These are phyloP conservation scores for Circinella minor DNA, from an alignment of 371 early-diverging fungal species.

Conservation along the genomic window DNA sequence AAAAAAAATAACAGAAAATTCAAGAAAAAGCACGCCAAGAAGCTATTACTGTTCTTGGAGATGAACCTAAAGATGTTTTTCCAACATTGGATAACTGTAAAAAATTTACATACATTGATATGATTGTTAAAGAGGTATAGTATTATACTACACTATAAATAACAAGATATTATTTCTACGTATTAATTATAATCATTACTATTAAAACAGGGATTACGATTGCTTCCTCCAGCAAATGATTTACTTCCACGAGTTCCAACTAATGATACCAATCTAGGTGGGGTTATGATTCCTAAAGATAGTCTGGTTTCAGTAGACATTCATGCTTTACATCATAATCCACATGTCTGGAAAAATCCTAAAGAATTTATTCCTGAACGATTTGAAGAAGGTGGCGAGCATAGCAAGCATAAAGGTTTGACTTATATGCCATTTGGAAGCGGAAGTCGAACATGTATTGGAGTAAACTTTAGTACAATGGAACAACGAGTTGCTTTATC, in stretches of 20 bases:
- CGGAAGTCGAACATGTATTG: constrained; percentile 2
- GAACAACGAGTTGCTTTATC: constrained; percentile 12
- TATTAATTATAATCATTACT: too few species aligned
- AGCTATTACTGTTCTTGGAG: constrained; percentile 18
- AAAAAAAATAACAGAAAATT: constrained; percentile 6
- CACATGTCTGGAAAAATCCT: constrained; percentile 28
- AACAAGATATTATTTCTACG: background rate
- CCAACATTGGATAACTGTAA: constrained; percentile 26
- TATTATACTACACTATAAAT: background rate
- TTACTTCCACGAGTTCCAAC: constrained; percentile 12
- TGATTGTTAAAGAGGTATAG: constrained; percentile 30
- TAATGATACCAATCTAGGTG: constrained; percentile 20
- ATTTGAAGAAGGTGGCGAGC: constrained; percentile 25
- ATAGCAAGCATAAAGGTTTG: constrained; percentile 18
- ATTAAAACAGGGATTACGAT: constrained; percentile 32
- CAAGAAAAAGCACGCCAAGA: constrained; percentile 30
- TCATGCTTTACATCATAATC: constrained; percentile 22
- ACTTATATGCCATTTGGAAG: constrained; percentile 48
- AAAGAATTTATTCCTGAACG: constrained; percentile 32
- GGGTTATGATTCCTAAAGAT: constrained; percentile 24
- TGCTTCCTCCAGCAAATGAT: constrained; percentile 13
- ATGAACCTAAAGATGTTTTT: constrained; percentile 28
- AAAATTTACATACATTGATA: constrained; percentile 23
- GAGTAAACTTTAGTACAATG: constrained; percentile 15
- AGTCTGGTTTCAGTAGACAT: constrained; percentile 20